Base-by-base conservation (phyloP, 371 early-diverging fungal genomes). In the Haplosporangium sp. region DNA sequence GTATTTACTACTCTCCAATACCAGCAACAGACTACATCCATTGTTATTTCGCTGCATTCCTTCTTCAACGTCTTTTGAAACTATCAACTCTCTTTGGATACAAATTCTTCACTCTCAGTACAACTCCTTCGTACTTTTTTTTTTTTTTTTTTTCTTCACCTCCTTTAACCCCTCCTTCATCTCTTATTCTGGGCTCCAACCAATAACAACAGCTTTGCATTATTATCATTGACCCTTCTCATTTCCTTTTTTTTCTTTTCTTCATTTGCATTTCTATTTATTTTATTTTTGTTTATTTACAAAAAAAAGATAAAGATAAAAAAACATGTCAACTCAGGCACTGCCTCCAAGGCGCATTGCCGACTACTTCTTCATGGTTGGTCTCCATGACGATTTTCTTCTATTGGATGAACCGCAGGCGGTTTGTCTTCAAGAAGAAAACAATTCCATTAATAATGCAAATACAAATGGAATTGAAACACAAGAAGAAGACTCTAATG, bases 301-400 rank as follows among this genome's bases (percentile, higher is more conserved):
- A 58, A 15, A 34, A 19, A 19, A 27, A 27, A 27, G 27, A 27
- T 27, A 27, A 27, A 27, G 27, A 27, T 27, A 55, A 55, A 27
- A 45, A 45, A 45, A 45, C 15, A 71, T 72, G 77, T 39, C 77
- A 8, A 60, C 40, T 6, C 67, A 65, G 59, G 55, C 70, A 50
- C 53, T 59, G 47, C 34, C 73, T 3, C 81, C 74, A 19, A 74
- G 67, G 11, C 81, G 81, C 63, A 69, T 74, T 42, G 74, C 74
- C 38, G 70, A 69, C 70, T 69, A 69, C 27, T 69, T 69, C 27
- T 69, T 79, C 66, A 79, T 79, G 68, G 81, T 79, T 10, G 71
- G 81, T 13, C 48, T 79, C 56, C 27, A 39, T 9, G 71, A 79
- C 44, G 66, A 79, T 64, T 70, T 47, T 53, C 13, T 39, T 8